phyloP scores from a whole-genome alignment of 1,284 basidiomycete species.

The Cryptococcus jaspeensis region DNA sequence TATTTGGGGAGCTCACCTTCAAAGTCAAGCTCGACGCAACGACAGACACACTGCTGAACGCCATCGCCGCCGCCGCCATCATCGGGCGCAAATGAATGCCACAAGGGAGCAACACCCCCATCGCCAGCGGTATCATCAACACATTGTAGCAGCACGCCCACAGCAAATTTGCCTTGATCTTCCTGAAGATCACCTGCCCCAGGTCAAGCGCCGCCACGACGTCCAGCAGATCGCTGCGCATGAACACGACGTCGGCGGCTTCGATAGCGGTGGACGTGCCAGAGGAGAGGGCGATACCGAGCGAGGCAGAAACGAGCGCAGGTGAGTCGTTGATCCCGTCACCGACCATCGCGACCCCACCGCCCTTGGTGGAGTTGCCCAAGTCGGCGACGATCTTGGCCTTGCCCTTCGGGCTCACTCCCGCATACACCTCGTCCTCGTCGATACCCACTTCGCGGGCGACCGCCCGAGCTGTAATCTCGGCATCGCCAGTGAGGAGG shows the following conservation, averaged over 20 bases:
- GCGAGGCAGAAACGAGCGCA: slow-evolving; percentile 88
- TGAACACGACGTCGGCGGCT: slow-evolving; percentile 95
- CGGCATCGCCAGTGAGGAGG: slow-evolving; percentile 88
- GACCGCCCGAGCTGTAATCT: slow-evolving; percentile 76
- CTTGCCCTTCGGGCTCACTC: slow-evolving; percentile 90
- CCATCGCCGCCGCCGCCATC: slow-evolving; percentile 98
- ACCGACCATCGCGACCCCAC: slow-evolving; percentile 91
- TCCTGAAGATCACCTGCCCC: slow-evolving; percentile 80
- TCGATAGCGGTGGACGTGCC: slow-evolving; percentile 97
- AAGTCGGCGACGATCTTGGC: slow-evolving; percentile 76
- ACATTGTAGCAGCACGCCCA: slow-evolving; percentile 95
- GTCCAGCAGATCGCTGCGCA: slow-evolving; percentile 92
- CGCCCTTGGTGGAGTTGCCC: slow-evolving; percentile 62
- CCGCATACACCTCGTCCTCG: slow-evolving; percentile 76
- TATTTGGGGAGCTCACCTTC: slow-evolving; percentile 50
- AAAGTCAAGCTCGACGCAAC: slow-evolving; percentile 85
- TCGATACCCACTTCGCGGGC: slow-evolving; percentile 82
- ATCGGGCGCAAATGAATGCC: slow-evolving; percentile 94
- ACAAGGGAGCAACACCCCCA: slow-evolving; percentile 92
- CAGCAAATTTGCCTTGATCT: slow-evolving; percentile 78
- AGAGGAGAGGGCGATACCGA: slow-evolving; percentile 92
- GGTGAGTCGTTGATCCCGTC: slow-evolving; percentile 99
- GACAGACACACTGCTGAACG: slow-evolving; percentile 93
- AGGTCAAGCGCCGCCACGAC: slow-evolving; percentile 95
- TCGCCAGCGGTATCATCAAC: slow-evolving; percentile 94